These are phyloP conservation scores for Apiospora arundinis DNA, from an alignment of 2,329 filamentous ascomycete species.

Conservation along the genomic window DNA sequence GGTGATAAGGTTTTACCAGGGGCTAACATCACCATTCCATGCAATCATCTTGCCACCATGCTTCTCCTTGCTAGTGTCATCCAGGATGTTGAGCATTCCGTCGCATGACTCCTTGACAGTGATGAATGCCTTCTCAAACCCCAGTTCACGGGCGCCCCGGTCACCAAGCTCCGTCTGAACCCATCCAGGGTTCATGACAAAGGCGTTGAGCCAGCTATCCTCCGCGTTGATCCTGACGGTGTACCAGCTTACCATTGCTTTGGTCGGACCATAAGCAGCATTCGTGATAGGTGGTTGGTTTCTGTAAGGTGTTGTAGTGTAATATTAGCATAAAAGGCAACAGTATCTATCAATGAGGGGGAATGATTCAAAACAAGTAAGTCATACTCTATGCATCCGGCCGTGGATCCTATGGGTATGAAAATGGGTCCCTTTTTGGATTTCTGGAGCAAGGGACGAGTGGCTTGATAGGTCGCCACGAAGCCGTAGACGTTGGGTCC, in stretches of 20 bases:
- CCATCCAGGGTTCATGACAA: conserved; percentile 43
- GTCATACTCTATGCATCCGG: not conserved
- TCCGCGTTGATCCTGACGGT: conserved; percentile 38
- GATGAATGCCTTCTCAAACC: conserved; percentile 40
- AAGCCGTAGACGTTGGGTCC: conserved; percentile 49
- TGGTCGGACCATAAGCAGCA: conserved; percentile 50
- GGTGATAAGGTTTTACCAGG: not conserved
- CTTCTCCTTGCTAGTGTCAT: conserved; percentile 22
- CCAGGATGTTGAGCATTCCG: conserved; percentile 37
- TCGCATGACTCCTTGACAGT: conserved; percentile 43
- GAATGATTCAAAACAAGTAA: not conserved
- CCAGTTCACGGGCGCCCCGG: conserved; percentile 39
- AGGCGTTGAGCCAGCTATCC: conserved; percentile 36
- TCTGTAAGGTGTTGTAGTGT: not conserved
- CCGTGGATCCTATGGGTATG: conserved; percentile 42
- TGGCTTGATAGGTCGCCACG: conserved; percentile 51
- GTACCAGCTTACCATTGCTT: conserved; percentile 42
- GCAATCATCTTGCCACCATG: conserved; percentile 23
- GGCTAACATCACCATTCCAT: conserved; percentile 3
- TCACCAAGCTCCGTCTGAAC: conserved; percentile 50
- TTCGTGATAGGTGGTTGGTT: not conserved
- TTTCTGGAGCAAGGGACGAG: conserved; percentile 44
- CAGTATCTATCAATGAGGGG: accelerated
- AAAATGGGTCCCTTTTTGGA: conserved; percentile 41
- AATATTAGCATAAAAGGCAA: not conserved